These are phyloP conservation scores for Agrocybe pediades DNA, from an alignment of 768 basidiomycete species.

Conservation along the genomic window DNA sequence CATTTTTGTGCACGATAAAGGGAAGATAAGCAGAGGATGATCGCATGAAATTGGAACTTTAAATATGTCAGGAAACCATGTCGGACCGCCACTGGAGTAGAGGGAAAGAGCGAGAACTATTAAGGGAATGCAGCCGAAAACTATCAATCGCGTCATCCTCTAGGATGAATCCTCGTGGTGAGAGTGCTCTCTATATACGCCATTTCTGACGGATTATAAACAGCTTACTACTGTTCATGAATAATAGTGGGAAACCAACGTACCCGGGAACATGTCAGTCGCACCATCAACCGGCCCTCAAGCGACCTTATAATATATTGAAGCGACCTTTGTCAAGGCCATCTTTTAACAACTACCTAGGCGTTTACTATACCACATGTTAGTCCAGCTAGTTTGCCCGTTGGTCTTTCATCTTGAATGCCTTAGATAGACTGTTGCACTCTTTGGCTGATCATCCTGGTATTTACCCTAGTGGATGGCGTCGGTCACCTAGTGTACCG, in stretches of 20 bases:
- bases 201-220: background rate
- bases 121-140: conserved; percentile 2
- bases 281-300: conserved; percentile 49
- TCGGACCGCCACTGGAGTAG: background rate
- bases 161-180: too few relatives aligned
- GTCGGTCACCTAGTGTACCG: conserved; percentile 69
- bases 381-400: conserved; percentile 38
- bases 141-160: conserved; percentile 5
- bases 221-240: too few relatives aligned
- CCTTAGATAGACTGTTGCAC: conserved; percentile 61
- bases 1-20: conserved; percentile 23
- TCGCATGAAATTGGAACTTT: conserved; percentile 5
- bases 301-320: conserved; percentile 18
- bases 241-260: background rate
- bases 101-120: conserved; percentile 3
- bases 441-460: conserved; percentile 64
- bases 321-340: conserved; percentile 12
- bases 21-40: conserved; percentile 12
- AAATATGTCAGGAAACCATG: conserved; percentile 5
- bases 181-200: too few relatives aligned
- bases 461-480: conserved; percentile 37
- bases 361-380: conserved; percentile 55
- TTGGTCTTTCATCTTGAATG: conserved; percentile 54
- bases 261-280: background rate
- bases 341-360: conserved; percentile 74